Evolutionary conservation across 1,284 basidiomycete species (phyloP), one percentile per base, ranked within the genome.

Genomic region (Filobasidium uniguttulatum): DNA sequence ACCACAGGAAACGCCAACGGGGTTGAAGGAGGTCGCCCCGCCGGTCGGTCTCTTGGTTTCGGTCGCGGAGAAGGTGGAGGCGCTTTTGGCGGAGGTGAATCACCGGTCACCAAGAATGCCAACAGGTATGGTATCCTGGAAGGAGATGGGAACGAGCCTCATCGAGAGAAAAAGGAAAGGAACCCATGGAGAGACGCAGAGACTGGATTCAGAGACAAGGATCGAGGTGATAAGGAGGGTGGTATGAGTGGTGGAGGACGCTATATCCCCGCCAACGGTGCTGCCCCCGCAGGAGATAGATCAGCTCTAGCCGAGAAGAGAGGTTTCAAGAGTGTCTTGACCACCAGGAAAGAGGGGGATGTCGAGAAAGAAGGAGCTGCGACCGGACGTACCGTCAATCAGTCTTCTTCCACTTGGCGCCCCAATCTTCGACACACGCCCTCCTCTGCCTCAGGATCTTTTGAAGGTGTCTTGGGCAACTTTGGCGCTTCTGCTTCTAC

Each of bases 401-500:
- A 36, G 23, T 51, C 43, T 19, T 45, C 58, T n/a, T 55, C 60
- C 8, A 61, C 55, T 28, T 70, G 68, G 68, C 57, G 68, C 28
- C 59, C 64, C 7, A 51, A 56, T n/a, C 20, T 46, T 28, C 57
- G 62, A 22, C 60, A 59, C 23, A 48, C 45, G 2, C 47, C 55
- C 1, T 38, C 56, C 15, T 64, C 66, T 9, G 66, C 65, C 50
- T 64, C 56, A 9, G 40, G 12, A 12, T 23, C 22, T 26, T 70
- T 70, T 50, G 68, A 70, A 43, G 68, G 67, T 37, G 68, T 68
- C 23, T 59, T 68, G 8, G 68, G 65, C 3, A 68, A 67, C 52
- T 62, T 63, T 43, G 56, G 55, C 43, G 17, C 55, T 9, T 28
- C 53, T 22, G 43, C 48, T 19, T 49, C 55, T 34, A 55, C 54